Evolutionary conservation across 495 filamentous ascomycete genomes (phyloP).

Genomic region (Cenococcum geophilum): DNA sequence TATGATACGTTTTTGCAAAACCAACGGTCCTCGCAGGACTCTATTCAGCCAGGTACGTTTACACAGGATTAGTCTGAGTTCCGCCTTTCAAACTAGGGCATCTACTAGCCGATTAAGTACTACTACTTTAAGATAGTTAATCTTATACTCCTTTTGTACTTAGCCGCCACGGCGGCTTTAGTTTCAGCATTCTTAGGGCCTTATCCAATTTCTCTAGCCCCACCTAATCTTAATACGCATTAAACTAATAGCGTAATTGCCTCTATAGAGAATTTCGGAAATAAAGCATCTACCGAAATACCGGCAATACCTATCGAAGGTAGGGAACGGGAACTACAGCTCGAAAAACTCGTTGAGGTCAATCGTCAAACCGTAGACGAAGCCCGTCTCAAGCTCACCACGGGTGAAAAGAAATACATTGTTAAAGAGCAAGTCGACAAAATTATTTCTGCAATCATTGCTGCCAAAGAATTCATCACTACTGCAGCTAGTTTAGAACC

Average conservation of each 20-base stretch:
- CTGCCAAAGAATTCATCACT: constrained; percentile 3
- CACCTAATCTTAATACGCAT: background rate
- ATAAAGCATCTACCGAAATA: background rate
- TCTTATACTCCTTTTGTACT: background rate
- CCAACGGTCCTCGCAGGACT: background rate
- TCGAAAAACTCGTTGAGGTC: constrained; percentile 5
- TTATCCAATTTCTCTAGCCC: background rate
- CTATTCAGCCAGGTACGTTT: constrained; percentile 5
- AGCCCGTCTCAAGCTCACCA: constrained; percentile 1
- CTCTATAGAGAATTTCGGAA: background rate
- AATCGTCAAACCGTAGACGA: background rate
- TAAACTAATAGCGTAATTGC: background rate
- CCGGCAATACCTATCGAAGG: background rate
- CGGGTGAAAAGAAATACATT: constrained; percentile 1
- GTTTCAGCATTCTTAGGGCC: background rate
- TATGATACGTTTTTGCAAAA: constrained; percentile 2
- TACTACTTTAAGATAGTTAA: background rate
- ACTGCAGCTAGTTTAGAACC: constrained; percentile 6
- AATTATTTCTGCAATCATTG: background rate
- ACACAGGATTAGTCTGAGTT: background rate
- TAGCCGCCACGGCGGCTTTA: background rate
- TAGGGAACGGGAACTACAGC: constrained; percentile 2
- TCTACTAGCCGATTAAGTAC: background rate
- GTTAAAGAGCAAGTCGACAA: constrained; percentile 7
- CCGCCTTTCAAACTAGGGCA: background rate